Percentiles rank a stretch among this genome's conserved stretches.
Evolutionary conservation across 177 flowering plant species (phyloP).

Genomic region (Vitis hybrid): DNA sequence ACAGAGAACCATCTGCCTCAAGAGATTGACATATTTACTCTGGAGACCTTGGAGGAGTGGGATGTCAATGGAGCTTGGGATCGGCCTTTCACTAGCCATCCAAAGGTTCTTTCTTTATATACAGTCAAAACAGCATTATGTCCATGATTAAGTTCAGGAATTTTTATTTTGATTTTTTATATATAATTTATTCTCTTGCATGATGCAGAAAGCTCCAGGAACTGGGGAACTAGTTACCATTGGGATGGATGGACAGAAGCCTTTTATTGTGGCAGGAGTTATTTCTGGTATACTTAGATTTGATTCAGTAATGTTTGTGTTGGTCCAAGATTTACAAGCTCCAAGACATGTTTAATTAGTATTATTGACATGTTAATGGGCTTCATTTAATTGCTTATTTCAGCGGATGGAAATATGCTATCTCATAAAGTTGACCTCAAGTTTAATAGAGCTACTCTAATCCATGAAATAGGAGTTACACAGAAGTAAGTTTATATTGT

Average conservation of each 20-base stretch:
- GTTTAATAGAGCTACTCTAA: conserved; percentile 40
- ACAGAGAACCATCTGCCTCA: conserved; percentile 67
- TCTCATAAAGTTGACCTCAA: conserved; percentile 58
- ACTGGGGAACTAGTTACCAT: conserved; percentile 62
- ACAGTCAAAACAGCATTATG: background rate
- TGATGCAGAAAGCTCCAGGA: conserved; percentile 54
- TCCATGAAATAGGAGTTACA: conserved; percentile 69
- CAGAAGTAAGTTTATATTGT: conserved; percentile 32
- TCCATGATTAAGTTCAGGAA: background rate
- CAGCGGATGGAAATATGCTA: conserved; percentile 64
- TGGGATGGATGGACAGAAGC: conserved; percentile 48
- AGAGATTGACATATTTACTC: conserved; percentile 47
- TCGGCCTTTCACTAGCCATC: conserved; percentile 71
- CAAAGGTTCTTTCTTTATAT: conserved; percentile 42
- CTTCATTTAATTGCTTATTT: background rate
- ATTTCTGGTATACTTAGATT: conserved; percentile 45
- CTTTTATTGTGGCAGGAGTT: conserved; percentile 53
- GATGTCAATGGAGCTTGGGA: conserved; percentile 51
- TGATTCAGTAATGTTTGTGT: background rate
- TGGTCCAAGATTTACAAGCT: too few relatives aligned
- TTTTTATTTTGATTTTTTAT: background rate
- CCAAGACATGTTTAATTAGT: too few relatives aligned
- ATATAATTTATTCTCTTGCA: background rate
- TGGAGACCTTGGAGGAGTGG: conserved; percentile 46
- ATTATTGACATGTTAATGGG: background rate